These are phyloP conservation scores for Petunia hybrid DNA, from an alignment of 305 asterid genomes.

Conservation along the genomic window DNA sequence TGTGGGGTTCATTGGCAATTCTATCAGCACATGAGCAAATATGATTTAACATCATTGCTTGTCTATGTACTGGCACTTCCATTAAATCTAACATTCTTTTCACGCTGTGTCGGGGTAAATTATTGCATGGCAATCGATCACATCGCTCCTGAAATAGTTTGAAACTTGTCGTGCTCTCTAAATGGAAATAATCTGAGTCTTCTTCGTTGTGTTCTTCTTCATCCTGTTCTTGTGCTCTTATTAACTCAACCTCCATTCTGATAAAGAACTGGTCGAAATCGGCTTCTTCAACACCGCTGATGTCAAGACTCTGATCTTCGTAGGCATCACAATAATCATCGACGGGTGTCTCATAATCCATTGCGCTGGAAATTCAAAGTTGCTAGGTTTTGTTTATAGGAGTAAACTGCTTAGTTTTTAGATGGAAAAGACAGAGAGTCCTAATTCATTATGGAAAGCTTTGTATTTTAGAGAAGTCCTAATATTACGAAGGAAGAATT, in stretches of 20 bases:
- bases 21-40: background rate
- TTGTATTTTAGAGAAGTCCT: too few species aligned
- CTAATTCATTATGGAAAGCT: too few species aligned
- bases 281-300: background rate
- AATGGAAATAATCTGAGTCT: background rate
- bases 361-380: background rate
- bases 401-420: too few species aligned
- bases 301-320: conserved; percentile 12
- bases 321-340: conserved; percentile 5
- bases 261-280: too few species aligned
- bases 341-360: background rate
- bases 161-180: background rate
- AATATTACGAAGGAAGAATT: too few species aligned
- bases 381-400: too few species aligned
- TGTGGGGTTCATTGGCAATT: conserved; percentile 11
- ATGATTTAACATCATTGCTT: background rate
- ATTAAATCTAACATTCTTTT: conserved; percentile 21
- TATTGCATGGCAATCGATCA: background rate
- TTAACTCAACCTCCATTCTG: too few species aligned
- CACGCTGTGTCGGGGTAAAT: background rate
- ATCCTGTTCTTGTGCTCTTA: background rate
- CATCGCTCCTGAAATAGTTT: background rate
- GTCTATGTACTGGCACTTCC: conserved; percentile 4
- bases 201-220: background rate
- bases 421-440: too few species aligned